A percentile compares a stretch with the other conserved stretches of the same genome.
phyloP scores from a whole-genome alignment of 139 green algal species.

The Haematococcus lacustris region DNA sequence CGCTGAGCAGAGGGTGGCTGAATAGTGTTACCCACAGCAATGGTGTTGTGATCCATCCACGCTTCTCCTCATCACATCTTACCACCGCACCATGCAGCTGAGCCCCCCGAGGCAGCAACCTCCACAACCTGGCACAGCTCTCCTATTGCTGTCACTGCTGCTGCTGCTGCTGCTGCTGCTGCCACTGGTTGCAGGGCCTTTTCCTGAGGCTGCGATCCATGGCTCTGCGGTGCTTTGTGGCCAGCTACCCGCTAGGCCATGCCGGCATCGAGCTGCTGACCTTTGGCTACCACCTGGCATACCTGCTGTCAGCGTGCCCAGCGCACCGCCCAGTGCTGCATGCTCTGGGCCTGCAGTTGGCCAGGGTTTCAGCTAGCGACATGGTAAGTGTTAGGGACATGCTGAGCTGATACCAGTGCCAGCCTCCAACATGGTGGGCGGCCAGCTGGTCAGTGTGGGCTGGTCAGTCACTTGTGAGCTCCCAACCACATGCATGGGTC shows the following conservation, averaged over 20 bases:
- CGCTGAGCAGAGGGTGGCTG: no score
- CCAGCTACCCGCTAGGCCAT: conserved; percentile 46
- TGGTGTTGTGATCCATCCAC: not conserved
- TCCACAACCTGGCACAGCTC: no score
- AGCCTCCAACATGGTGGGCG: not conserved
- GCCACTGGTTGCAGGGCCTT: no score
- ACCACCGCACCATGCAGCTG: no score
- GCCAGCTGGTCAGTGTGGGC: not conserved
- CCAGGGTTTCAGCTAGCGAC: conserved; percentile 52
- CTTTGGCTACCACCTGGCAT: conserved; percentile 68
- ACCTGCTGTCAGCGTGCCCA: conserved; percentile 48
- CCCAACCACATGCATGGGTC: not conserved
- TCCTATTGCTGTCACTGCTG: no score
- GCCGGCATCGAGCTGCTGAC: conserved; percentile 36
- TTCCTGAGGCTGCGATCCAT: no score
- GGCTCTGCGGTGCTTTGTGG: conserved; percentile 19
- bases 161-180: no score
- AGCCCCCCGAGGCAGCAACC: no score
- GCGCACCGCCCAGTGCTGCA: conserved; percentile 29
- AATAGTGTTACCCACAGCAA: no score
- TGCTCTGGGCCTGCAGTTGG: conserved; percentile 47
- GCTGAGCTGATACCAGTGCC: no score
- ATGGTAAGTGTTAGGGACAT: conserved; percentile 28
- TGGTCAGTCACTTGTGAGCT: not conserved
- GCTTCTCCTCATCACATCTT: no score